Conservation (phyloP, 768 basidiomycete species). For the Lactifluus subvellereus region DNA sequence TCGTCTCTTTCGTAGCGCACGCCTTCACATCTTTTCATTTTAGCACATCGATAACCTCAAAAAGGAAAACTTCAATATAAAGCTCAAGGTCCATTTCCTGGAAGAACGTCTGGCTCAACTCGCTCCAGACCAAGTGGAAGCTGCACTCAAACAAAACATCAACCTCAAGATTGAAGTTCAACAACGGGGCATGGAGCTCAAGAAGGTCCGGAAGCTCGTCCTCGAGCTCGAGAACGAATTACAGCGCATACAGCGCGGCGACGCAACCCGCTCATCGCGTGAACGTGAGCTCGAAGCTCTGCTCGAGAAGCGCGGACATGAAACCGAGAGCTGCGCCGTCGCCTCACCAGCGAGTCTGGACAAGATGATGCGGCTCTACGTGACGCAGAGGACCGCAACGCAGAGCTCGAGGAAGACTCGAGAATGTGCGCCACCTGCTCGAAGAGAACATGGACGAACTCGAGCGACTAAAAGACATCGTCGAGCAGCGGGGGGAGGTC, state of each 20-base stretch:
- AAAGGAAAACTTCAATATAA: slow-evolving; percentile 96
- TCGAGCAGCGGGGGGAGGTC: slow-evolving; percentile 44
- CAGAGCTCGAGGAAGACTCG: slow-evolving; percentile 65
- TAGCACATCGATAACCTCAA: slow-evolving; percentile 94
- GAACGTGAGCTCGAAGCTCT: slow-evolving; percentile 74
- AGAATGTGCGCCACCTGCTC: slow-evolving; percentile 59
- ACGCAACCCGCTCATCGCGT: slow-evolving; percentile 39
- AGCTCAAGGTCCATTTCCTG: slow-evolving; percentile 91
- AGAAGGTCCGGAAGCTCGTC: slow-evolving; percentile 85
- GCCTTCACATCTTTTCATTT: not conserved
- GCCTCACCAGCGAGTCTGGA: slow-evolving; percentile 33
- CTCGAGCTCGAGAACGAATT: slow-evolving; percentile 79
- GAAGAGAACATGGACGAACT: slow-evolving; percentile 85
- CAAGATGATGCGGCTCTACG: slow-evolving; percentile 47
- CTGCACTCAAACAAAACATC: slow-evolving; percentile 87
- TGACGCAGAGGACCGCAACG: slow-evolving; percentile 55
- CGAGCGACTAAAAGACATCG: slow-evolving; percentile 61
- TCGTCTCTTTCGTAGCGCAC: not conserved
- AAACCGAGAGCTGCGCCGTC: slow-evolving; percentile 61
- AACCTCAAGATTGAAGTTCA: slow-evolving; percentile 90
- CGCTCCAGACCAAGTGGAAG: slow-evolving; percentile 88
- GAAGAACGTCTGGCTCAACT: slow-evolving; percentile 88
- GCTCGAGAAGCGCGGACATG: slow-evolving; percentile 66
- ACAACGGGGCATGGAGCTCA: slow-evolving; percentile 83
- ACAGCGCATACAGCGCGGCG: slow-evolving; percentile 55